Conservation (phyloP, 192 early-diverging fungal species). For the Gonapodya sp. region DNA sequence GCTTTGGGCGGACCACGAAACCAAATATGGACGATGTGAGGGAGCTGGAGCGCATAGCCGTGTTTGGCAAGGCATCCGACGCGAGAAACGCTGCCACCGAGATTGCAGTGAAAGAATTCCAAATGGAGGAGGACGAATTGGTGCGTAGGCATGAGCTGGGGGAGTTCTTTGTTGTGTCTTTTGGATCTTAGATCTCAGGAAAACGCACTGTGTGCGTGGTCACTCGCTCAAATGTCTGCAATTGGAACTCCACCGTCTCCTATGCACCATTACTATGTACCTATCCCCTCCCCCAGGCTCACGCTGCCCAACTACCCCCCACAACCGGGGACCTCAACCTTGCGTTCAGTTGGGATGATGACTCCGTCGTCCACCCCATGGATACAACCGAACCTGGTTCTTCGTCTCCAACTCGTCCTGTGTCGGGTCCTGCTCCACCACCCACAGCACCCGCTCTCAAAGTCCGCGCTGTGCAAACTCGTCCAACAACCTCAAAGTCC, state of each 20-base stretch:
- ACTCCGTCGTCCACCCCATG: background rate
- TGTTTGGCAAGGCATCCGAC: conserved; percentile 2
- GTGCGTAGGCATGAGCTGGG: background rate
- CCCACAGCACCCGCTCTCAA: background rate
- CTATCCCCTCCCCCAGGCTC: background rate
- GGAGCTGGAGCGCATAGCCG: background rate
- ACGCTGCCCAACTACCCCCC: background rate
- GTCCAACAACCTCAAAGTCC: background rate
- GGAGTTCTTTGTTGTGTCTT: background rate
- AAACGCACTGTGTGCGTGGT: too few relatives aligned
- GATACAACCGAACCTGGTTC: background rate
- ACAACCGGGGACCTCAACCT: background rate
- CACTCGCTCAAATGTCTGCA: too few relatives aligned
- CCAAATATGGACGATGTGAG: background rate
- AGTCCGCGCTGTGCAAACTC: background rate
- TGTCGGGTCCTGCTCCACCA: background rate
- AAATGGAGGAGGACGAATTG: background rate
- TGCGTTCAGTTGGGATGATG: background rate
- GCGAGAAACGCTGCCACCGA: background rate
- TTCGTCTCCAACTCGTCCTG: background rate
- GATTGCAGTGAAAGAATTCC: background rate
- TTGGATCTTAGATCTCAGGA: too few relatives aligned
- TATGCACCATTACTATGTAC: background rate
- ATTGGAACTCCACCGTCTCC: background rate
- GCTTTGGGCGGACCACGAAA: too few relatives aligned